These are phyloP conservation scores for Fusarium goolgardi DNA, from an alignment of 2,329 filamentous ascomycete genomes.

Conservation along the genomic window DNA sequence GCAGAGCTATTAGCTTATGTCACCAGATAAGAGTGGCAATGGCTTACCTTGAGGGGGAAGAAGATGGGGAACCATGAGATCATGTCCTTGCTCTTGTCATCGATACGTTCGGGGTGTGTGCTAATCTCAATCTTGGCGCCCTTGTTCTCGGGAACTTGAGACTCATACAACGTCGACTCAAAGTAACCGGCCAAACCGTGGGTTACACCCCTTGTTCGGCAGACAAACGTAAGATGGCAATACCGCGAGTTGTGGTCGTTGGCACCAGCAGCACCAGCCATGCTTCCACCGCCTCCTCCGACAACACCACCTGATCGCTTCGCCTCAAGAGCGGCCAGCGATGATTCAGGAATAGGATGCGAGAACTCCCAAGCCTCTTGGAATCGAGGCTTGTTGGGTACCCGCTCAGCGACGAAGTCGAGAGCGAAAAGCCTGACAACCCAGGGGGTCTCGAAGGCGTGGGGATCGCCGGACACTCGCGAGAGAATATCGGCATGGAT, in stretches of 20 bases:
- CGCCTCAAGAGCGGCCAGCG: slow-evolving; percentile 66
- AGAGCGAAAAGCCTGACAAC: slow-evolving; percentile 93
- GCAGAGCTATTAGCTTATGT: slow-evolving; percentile 24
- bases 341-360: slow-evolving; percentile 74
- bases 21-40: not conserved
- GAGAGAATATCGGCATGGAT: slow-evolving; percentile 83
- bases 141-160: slow-evolving; percentile 52
- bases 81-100: slow-evolving; percentile 95
- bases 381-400: slow-evolving; percentile 70
- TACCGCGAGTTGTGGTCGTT: slow-evolving; percentile 94
- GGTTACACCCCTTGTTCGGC: slow-evolving; percentile 81
- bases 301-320: slow-evolving; percentile 73
- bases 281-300: slow-evolving; percentile 76
- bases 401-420: slow-evolving; percentile 80
- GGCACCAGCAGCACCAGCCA: slow-evolving; percentile 79
- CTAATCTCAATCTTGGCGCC: slow-evolving; percentile 81
- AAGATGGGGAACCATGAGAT: slow-evolving; percentile 99
- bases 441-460: slow-evolving; percentile 90
- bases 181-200: slow-evolving; percentile 96
- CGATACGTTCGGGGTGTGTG: slow-evolving; percentile 92
- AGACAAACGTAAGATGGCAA: slow-evolving; percentile 81
- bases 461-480: slow-evolving; percentile 69
- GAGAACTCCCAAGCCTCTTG: slow-evolving; percentile 84
- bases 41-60: slow-evolving; percentile 88
- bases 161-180: slow-evolving; percentile 90